Percentiles rank a stretch among this genome's conserved stretches.
Conservation (phyloP, 495 filamentous ascomycete species). For the Glutinoglossum americanum region DNA sequence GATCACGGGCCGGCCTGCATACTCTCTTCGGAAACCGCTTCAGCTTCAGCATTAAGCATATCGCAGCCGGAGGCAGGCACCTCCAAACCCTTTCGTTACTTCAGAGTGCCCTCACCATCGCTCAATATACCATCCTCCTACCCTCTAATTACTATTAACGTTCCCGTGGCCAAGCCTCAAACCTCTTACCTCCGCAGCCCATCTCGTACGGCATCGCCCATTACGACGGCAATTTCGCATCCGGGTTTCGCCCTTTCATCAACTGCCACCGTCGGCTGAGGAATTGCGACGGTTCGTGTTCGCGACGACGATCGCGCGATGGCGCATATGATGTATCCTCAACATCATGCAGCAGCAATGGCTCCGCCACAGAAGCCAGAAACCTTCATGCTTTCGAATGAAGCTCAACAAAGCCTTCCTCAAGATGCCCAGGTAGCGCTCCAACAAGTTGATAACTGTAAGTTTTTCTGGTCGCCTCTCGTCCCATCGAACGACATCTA, state of each 20-base stretch:
- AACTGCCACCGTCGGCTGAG: not conserved
- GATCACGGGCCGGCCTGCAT: constrained; percentile 1
- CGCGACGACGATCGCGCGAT: not conserved
- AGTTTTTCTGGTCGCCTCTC: constrained; percentile 21
- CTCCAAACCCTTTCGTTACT: constrained; percentile 1
- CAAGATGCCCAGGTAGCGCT: constrained; percentile 93
- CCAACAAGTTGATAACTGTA: constrained; percentile 95
- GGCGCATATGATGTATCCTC: constrained; percentile 5
- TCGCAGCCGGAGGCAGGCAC: not conserved
- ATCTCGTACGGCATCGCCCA: not conserved
- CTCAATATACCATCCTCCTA: not conserved
- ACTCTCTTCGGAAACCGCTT: not conserved
- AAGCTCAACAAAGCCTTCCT: constrained; percentile 86
- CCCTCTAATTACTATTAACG: not conserved
- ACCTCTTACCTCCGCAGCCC: not conserved
- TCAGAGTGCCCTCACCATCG: not conserved
- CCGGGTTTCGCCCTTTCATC: not conserved
- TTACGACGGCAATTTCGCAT: not conserved
- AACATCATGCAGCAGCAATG: constrained; percentile 19
- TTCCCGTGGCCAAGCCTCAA: not conserved
- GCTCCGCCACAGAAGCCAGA: constrained; percentile 75
- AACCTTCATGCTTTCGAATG: constrained; percentile 92
- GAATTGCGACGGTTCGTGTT: not conserved
- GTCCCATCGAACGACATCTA: not conserved
- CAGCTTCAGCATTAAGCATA: not conserved